phyloP scores from a whole-genome alignment of 768 basidiomycete genomes.

The Trametopsis cervina region DNA sequence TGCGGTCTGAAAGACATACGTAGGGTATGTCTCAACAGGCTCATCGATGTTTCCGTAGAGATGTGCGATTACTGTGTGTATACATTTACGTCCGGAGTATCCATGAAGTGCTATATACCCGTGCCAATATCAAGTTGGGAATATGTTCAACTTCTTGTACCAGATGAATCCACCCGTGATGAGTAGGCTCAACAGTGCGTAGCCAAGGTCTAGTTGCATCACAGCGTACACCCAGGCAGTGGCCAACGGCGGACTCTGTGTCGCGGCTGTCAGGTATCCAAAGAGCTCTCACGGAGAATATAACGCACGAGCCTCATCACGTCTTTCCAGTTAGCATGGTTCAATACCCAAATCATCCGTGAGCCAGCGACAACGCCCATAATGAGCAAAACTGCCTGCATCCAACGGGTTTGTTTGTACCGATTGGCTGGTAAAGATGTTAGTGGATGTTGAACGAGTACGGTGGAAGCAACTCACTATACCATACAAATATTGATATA shows the following conservation, averaged over 20 bases:
- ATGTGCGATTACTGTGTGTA: too few relatives aligned
- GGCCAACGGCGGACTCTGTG: slow-evolving; percentile 67
- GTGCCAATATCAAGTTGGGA: too few relatives aligned
- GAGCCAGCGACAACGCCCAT: slow-evolving; percentile 51
- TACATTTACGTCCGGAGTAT: too few relatives aligned
- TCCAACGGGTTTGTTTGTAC: slow-evolving; percentile 46
- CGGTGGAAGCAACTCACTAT: slow-evolving; percentile 39
- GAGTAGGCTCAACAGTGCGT: slow-evolving; percentile 49
- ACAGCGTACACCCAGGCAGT: slow-evolving; percentile 76
- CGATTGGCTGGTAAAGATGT: slow-evolving; percentile 46
- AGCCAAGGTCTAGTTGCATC: slow-evolving; percentile 59
- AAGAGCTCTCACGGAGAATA: background rate
- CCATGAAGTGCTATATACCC: too few relatives aligned
- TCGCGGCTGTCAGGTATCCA: too few relatives aligned
- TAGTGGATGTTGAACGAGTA: background rate
- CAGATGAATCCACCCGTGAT: slow-evolving; percentile 51
- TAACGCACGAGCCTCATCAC: slow-evolving; percentile 67
- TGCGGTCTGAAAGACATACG: too few relatives aligned
- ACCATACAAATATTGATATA: slow-evolving; percentile 68
- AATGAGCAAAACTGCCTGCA: slow-evolving; percentile 54
- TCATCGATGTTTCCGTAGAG: too few relatives aligned
- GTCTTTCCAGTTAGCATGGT: slow-evolving; percentile 58
- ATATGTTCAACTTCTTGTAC: slow-evolving; percentile 53
- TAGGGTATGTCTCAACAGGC: too few relatives aligned
- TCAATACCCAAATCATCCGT: slow-evolving; percentile 66